Evolutionary conservation across 805 yeast species (phyloP).

Genomic region (Pichia insulana): DNA sequence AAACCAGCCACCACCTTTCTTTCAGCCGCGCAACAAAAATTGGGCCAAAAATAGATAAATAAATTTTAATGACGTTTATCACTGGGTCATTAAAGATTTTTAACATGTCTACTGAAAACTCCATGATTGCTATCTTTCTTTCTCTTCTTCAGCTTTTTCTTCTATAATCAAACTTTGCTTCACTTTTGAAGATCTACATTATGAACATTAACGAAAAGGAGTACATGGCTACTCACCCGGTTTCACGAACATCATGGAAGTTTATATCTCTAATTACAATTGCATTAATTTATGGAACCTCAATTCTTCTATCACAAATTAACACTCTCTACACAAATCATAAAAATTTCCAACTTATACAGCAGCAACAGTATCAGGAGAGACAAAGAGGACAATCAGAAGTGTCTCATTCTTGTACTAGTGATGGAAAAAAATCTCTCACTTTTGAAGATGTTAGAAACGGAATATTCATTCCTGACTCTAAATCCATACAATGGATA

Average conservation of each 20-base stretch:
- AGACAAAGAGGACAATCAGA: neutral
- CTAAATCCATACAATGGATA: conserved; percentile 64
- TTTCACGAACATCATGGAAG: conserved; percentile 1
- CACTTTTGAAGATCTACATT: too few species aligned
- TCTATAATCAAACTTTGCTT: too few species aligned
- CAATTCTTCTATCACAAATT: conserved; percentile 9
- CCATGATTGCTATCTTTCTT: too few species aligned
- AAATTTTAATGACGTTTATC: too few species aligned
- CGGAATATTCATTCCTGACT: conserved; percentile 46
- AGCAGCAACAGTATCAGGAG: neutral
- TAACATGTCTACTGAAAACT: too few species aligned
- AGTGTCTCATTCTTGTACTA: neutral
- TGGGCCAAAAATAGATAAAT: too few species aligned
- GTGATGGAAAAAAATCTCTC: conserved; percentile 21
- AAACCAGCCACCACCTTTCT: too few species aligned
- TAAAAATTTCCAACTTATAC: neutral
- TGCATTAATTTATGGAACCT: conserved; percentile 11
- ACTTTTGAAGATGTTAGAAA: conserved; percentile 41
- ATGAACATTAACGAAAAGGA: neutral
- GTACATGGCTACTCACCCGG: neutral
- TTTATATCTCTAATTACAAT: conserved; percentile 5
- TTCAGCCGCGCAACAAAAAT: too few species aligned
- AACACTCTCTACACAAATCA: conserved; percentile 7
- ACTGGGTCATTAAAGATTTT: too few species aligned
- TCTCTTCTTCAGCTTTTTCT: too few species aligned